Conservation (phyloP, 768 basidiomycete species). For the Lactarius hengduanensis region DNA sequence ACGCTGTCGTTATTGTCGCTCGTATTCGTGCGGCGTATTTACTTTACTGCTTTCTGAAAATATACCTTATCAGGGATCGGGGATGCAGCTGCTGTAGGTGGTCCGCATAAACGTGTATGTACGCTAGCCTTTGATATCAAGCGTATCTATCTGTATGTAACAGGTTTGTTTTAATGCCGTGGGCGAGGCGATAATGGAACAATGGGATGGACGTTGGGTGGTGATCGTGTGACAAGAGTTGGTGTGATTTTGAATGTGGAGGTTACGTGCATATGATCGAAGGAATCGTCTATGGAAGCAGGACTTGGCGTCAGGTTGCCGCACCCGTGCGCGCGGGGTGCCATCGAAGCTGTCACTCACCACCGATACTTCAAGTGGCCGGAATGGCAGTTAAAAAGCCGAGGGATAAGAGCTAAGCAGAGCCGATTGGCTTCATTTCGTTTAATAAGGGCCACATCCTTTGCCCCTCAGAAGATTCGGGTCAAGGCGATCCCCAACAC, state of each 20-base stretch:
- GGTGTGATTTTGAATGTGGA: constrained; percentile 7
- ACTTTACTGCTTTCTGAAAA: constrained; percentile 4
- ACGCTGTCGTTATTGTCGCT: constrained; percentile 3
- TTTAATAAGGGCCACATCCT: background rate
- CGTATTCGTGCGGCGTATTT: constrained; percentile 11
- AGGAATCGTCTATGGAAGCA: constrained; percentile 15
- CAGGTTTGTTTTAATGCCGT: constrained; percentile 18
- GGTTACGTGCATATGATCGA: constrained; percentile 18
- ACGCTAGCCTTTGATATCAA: constrained; percentile 19
- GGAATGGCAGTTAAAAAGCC: background rate
- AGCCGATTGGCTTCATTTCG: background rate
- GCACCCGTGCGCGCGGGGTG: constrained; percentile 1
- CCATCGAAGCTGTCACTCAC: background rate
- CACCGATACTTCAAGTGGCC: background rate
- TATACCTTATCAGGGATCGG: constrained; percentile 18
- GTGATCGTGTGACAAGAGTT: constrained; percentile 13
- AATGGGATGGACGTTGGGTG: constrained; percentile 6
- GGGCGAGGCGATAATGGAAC: constrained; percentile 16
- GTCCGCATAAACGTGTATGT: constrained; percentile 17
- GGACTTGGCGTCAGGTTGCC: background rate
- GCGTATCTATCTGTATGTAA: constrained; percentile 28
- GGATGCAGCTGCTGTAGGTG: constrained; percentile 12
- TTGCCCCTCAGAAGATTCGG: background rate
- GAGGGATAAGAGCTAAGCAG: constrained; percentile 6
- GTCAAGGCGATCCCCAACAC: background rate